These are phyloP conservation scores for Sideroxylon spinosum DNA, from an alignment of 179 eudicot genomes.

Conservation along the genomic window DNA sequence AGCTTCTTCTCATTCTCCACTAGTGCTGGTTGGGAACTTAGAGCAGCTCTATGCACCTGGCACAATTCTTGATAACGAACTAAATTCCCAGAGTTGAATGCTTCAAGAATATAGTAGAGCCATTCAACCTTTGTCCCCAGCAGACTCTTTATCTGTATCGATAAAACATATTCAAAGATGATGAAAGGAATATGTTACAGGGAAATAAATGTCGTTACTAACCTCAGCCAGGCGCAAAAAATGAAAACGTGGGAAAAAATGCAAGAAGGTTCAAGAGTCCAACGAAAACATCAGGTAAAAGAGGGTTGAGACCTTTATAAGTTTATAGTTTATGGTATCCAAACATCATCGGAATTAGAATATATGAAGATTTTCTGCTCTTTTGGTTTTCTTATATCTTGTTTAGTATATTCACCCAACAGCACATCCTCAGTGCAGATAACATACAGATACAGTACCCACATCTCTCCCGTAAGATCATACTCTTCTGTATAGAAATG, in stretches of 20 bases:
- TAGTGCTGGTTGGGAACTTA: slow-evolving; percentile 69
- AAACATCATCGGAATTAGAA: not conserved
- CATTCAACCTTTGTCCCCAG: slow-evolving; percentile 97
- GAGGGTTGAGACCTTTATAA: too few species aligned
- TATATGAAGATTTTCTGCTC: not conserved
- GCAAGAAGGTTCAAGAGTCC: not conserved
- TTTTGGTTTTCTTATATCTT: not conserved
- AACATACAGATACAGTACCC: not conserved
- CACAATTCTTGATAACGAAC: slow-evolving; percentile 87
- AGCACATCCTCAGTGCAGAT: not conserved
- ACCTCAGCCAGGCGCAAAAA: not conserved
- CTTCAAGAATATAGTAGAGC: slow-evolving; percentile 93
- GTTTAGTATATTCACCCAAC: not conserved
- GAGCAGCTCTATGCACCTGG: slow-evolving; percentile 73
- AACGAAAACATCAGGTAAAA: not conserved
- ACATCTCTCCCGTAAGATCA: not conserved
- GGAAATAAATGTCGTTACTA: not conserved
- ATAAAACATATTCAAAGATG: slow-evolving; percentile 3
- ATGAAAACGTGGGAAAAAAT: not conserved
- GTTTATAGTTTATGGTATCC: not conserved
- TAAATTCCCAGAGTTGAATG: slow-evolving; percentile 83
- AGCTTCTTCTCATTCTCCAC: slow-evolving; percentile 82
- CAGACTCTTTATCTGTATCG: slow-evolving; percentile 74
- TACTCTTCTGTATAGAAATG: not conserved
- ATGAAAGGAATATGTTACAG: not conserved